Evolutionary conservation across 2,329 filamentous ascomycete genomes (phyloP).

Genomic region (Alternaria novae-zelandiae): DNA sequence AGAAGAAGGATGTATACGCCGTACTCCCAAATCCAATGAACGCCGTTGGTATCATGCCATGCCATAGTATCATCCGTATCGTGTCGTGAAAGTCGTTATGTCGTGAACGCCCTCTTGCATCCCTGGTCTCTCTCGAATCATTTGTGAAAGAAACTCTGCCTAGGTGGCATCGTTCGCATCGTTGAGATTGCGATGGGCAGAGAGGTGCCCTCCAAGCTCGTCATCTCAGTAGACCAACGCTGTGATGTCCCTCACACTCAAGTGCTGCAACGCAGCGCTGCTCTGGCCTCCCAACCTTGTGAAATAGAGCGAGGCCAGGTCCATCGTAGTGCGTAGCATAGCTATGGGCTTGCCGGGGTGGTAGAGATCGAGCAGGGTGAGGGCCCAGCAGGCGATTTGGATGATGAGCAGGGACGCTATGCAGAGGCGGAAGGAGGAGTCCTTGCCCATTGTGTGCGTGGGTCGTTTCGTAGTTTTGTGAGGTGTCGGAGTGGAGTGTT

Average conservation of each 20-base stretch:
- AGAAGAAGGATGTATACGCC: background rate
- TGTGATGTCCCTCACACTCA: slow-evolving; percentile 24
- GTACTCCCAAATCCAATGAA: background rate
- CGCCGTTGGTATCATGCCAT: background rate
- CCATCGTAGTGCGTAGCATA: slow-evolving; percentile 27
- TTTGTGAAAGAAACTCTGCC: too few species aligned
- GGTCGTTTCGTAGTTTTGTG: background rate
- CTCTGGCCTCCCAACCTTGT: slow-evolving; percentile 12
- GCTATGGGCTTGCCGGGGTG: slow-evolving; percentile 35
- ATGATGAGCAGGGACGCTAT: slow-evolving; percentile 39
- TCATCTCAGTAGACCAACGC: slow-evolving; percentile 4
- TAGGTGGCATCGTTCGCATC: too few species aligned
- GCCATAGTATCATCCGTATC: too few species aligned
- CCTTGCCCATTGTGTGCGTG: slow-evolving; percentile 29
- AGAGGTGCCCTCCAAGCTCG: too few species aligned
- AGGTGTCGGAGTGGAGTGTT: background rate
- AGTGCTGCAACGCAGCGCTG: slow-evolving; percentile 16
- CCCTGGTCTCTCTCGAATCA: too few species aligned
- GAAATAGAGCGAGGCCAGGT: slow-evolving; percentile 15
- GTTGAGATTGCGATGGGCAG: too few species aligned
- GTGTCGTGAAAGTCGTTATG: too few species aligned
- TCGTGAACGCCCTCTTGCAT: too few species aligned
- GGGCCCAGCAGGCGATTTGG: slow-evolving; percentile 40
- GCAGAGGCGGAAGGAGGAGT: slow-evolving; percentile 35
- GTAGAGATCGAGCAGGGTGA: slow-evolving; percentile 40